phyloP scores from a whole-genome alignment of 2,329 filamentous ascomycete species.

The Curvularia hawaiiensis region DNA sequence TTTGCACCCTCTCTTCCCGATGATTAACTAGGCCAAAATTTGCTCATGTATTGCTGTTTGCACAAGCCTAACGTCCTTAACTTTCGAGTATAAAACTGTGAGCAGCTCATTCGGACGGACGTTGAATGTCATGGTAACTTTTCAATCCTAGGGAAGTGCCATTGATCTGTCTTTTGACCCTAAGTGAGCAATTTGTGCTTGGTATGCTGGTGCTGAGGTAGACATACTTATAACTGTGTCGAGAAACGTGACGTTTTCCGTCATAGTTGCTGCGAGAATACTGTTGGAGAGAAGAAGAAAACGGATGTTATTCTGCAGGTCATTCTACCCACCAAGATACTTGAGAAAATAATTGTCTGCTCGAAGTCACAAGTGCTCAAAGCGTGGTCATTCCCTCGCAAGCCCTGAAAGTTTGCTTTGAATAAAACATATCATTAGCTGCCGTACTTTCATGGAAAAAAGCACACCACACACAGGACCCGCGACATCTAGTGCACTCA shows the following conservation, averaged over 20 bases:
- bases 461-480: not conserved
- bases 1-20: too few relatives aligned
- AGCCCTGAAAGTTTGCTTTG: not conserved
- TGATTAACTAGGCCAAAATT: too few relatives aligned
- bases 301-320: not conserved
- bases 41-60: not conserved
- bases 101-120: not conserved
- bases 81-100: not conserved
- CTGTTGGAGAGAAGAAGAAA: not conserved
- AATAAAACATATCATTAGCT: not conserved
- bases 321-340: too few relatives aligned
- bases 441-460: not conserved
- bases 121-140: not conserved
- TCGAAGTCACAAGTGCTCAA: not conserved
- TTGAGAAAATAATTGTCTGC: too few relatives aligned
- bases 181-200: slow-evolving; percentile 12
- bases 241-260: not conserved
- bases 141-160: not conserved
- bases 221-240: slow-evolving; percentile 2
- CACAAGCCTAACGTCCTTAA: not conserved
- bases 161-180: not conserved
- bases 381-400: not conserved
- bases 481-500: not conserved
- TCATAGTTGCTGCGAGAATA: not conserved
- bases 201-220: not conserved